Evolutionary conservation across 116 monocot genomes (phyloP).

Genomic region (Phalaenopsis hybrid): DNA sequence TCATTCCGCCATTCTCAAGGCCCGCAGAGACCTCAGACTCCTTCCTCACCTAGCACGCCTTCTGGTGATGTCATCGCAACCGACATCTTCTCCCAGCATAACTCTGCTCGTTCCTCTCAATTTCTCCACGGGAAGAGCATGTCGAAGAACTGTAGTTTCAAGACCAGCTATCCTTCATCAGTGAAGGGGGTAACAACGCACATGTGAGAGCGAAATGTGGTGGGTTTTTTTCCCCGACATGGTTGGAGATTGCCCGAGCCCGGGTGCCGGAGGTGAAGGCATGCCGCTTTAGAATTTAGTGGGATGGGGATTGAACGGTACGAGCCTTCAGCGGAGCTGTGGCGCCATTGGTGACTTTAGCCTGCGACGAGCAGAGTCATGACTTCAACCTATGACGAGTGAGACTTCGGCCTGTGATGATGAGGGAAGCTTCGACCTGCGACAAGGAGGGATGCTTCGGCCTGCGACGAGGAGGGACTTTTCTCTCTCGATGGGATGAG

Average conservation of each 20-base stretch:
- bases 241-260: conserved; percentile 24
- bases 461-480: no score
- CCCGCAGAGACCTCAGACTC: conserved; percentile 29
- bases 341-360: conserved; percentile 44
- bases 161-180: conserved; percentile 62
- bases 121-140: not conserved
- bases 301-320: conserved; percentile 11
- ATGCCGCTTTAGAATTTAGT: not conserved
- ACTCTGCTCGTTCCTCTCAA: conserved; percentile 3
- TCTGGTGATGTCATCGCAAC: not conserved
- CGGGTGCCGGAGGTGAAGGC: conserved; percentile 23
- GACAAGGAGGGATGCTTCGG: no score
- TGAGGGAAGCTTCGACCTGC: no score
- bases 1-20: conserved; percentile 29
- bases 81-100: conserved; percentile 7
- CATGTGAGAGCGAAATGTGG: not conserved
- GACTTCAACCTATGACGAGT: no score
- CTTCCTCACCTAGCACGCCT: conserved; percentile 4
- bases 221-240: not conserved
- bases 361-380: not conserved
- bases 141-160: conserved; percentile 63
- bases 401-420: no score
- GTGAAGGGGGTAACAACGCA: conserved; percentile 17
- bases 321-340: conserved; percentile 40
- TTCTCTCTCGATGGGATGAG: no score